These are phyloP conservation scores for Neolentinus lepideus DNA, from an alignment of 1,284 basidiomycete genomes.

Conservation along the genomic window DNA sequence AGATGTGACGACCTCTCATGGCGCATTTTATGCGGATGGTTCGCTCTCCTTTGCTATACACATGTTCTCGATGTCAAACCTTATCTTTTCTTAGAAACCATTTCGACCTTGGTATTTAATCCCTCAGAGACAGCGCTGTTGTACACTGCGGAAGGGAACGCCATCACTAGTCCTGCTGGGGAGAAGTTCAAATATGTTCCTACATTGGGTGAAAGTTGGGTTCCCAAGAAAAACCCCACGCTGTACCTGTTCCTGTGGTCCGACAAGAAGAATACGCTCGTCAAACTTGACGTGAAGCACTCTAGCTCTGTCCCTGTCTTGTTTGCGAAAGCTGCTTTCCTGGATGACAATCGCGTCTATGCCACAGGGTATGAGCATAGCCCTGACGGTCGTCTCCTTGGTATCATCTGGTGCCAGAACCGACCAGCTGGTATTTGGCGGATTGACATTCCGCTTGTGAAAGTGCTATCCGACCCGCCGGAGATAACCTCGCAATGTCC, in stretches of 20 bases:
- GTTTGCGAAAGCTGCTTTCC: slow-evolving; percentile 54
- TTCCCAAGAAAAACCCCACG: slow-evolving; percentile 39
- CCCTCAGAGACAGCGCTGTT: slow-evolving; percentile 42
- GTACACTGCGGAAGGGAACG: slow-evolving; percentile 50
- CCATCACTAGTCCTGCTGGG: slow-evolving; percentile 27
- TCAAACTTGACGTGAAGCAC: neutral
- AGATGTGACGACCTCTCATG: slow-evolving; percentile 55
- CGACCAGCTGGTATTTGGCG: slow-evolving; percentile 53
- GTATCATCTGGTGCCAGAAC: slow-evolving; percentile 58
- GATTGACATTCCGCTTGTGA: slow-evolving; percentile 20
- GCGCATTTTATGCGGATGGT: slow-evolving; percentile 60
- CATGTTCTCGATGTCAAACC: neutral
- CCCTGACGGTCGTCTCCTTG: slow-evolving; percentile 49
- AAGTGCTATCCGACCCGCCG: neutral
- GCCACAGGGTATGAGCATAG: slow-evolving; percentile 57
- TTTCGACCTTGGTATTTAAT: slow-evolving; percentile 43
- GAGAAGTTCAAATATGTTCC: slow-evolving; percentile 46
- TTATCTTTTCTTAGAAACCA: slow-evolving; percentile 28
- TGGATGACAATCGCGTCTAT: slow-evolving; percentile 34
- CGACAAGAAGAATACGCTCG: slow-evolving; percentile 4
- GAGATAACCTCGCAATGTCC: slow-evolving; percentile 11
- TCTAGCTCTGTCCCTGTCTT: slow-evolving; percentile 19
- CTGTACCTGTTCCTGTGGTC: slow-evolving; percentile 43
- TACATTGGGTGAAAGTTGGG: slow-evolving; percentile 47
- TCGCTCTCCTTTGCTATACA: slow-evolving; percentile 4